Evolutionary conservation across 495 filamentous ascomycete species (phyloP).

Genomic region (Penicillium verhagenii): DNA sequence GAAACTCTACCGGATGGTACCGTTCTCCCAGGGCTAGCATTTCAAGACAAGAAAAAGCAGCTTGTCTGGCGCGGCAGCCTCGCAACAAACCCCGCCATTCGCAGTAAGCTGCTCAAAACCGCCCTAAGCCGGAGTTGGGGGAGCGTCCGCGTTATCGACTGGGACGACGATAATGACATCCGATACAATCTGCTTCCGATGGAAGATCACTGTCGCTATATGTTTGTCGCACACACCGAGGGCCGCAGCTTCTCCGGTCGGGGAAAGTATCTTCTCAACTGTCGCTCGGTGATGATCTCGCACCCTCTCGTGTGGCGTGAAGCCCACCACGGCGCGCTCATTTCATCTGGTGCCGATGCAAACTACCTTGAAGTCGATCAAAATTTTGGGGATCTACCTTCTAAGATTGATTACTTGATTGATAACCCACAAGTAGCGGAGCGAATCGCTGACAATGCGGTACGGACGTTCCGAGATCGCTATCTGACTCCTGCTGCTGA

Average conservation of each 20-base stretch:
- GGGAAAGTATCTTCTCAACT: conserved; percentile 60
- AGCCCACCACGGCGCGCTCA: conserved; percentile 38
- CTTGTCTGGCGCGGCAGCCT: conserved; percentile 68
- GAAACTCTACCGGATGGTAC: conserved; percentile 17
- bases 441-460: conserved; percentile 54
- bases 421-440: conserved; percentile 49
- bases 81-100: conserved; percentile 35
- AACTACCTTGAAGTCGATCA: conserved; percentile 58
- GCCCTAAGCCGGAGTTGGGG: conserved; percentile 49
- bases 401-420: conserved; percentile 51
- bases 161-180: conserved; percentile 40
- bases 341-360: conserved; percentile 50
- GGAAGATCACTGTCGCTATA: conserved; percentile 60
- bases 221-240: conserved; percentile 58
- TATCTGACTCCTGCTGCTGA: conserved; percentile 62
- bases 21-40: conserved; percentile 17
- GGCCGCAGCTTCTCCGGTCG: conserved; percentile 58
- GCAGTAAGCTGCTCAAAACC: conserved; percentile 47
- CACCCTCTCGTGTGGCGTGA: conserved; percentile 42
- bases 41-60: conserved; percentile 57
- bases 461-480: conserved; percentile 54
- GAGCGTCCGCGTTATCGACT: conserved; percentile 49
- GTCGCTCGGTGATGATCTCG: conserved; percentile 55
- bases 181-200: conserved; percentile 43
- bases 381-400: conserved; percentile 55